Base-by-base conservation (phyloP, 164 flowering plant species). In the Aristolochia fimbriata region DNA sequence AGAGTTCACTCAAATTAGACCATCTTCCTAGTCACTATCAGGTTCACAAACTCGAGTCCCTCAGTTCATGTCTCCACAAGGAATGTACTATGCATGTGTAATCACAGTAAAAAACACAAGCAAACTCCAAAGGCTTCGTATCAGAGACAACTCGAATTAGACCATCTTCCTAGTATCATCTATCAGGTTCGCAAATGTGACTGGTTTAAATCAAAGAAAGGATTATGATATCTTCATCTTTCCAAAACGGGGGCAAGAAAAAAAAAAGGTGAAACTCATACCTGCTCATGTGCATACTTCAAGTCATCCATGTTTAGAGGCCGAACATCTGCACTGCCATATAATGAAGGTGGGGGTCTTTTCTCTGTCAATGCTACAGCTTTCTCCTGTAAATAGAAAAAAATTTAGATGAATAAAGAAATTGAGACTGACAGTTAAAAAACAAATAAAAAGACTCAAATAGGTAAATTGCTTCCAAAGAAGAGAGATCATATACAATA, bases 271-370 rank as follows among this genome's bases (percentile, higher is more conserved):
- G 30, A 27, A 2, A 27, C 30, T 27, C 30, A 37, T 78, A 88
- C 98, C 94, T 92, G 98, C 51, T 92, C 95, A 68, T 92, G 98
- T 22, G 98, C 98, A 63, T 62, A 74, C 74, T 45, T 88, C 13
- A 92, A 81, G 72, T 92, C 98, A 15, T 81, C 82, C 81, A 81
- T 77, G 77, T 70, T 79, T 51, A 88, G 55, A 51, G 88, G 71
- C 14, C 98, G 96, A 37, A 87, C 43, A 57, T 92, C 93, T 2
- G 75, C 66, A 65, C 91, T 78, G 67, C 82, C 74, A 64, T 76
- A 77, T 69, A 87, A 72, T n/a, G 78, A 45, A 55, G 96, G 96
- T 50, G 64, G 58, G 0, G 89, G 69, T 68, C 74, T 79, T 60
- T 72, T 81, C 70, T 88, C 96, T 14, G 85, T 73, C 68, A 79